Percentiles rank a stretch among this genome's conserved stretches.
Conservation (phyloP, 495 filamentous ascomycete genomes). For the Xanthoparmelia taractica region DNA sequence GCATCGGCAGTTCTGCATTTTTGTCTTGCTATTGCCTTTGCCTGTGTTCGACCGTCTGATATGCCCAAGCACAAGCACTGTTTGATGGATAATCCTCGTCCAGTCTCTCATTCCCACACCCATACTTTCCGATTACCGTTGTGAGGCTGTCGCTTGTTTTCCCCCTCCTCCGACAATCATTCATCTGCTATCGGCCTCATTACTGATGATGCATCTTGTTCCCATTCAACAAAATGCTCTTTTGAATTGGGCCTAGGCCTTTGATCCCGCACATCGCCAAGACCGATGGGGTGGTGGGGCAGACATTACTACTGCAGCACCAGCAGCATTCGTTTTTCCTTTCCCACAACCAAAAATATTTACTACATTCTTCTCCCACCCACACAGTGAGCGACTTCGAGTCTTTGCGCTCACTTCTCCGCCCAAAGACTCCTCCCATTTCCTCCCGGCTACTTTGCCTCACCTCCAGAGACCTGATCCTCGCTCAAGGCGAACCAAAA, state of each 20-base stretch:
- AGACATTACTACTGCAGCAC: background rate
- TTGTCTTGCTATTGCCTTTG: background rate
- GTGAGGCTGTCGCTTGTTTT: background rate
- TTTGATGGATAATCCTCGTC: too few relatives aligned
- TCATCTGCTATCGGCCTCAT: background rate
- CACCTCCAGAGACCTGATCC: background rate
- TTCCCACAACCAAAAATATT: background rate
- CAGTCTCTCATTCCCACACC: too few relatives aligned
- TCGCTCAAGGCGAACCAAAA: background rate
- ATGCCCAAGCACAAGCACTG: background rate
- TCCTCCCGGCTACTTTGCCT: background rate
- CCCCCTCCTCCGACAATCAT: background rate
- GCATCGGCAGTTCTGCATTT: background rate
- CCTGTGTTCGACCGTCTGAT: background rate
- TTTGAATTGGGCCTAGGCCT: background rate
- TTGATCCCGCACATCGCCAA: background rate
- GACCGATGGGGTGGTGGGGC: background rate
- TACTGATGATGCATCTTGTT: background rate
- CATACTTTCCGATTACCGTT: too few relatives aligned
- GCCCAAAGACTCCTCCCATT: slow-evolving; percentile 38
- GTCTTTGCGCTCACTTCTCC: slow-evolving; percentile 50
- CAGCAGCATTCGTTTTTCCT: background rate
- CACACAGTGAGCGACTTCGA: slow-evolving; percentile 48
- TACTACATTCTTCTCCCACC: background rate
- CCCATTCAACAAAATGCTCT: background rate